Base-by-base conservation (phyloP, 805 yeast genomes). In the Barnettozyma siamensis region DNA sequence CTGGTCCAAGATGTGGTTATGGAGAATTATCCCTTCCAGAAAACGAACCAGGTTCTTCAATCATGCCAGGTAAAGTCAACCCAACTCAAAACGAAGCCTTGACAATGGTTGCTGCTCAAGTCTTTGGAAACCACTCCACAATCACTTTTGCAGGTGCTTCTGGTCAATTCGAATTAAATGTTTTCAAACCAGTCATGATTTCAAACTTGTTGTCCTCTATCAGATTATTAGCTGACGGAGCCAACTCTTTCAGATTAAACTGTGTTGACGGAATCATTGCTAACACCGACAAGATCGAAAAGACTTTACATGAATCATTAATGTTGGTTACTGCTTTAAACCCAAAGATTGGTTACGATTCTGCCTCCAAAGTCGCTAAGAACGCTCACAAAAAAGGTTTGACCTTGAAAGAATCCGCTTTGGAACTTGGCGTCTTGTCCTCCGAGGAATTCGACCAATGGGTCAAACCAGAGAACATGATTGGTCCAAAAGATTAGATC, bases 11-110 rank as follows among this genome's bases (percentile, higher is more conserved):
- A 73, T 93, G 99, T 70, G 99, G 99, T 49, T 93, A 93, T 70
- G 97, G 97, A 43, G 99, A 93, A 70, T 78, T 93, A 54, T 62
- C 88, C 21, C 73, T 93, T 55, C 99, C 99, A 49, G 98, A 91
- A 73, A 93, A 93, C 68, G 99, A 93, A 73, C 99, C 99, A 43
- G 99, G 99, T 61, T 88, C 97, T 45, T 88, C 97, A 23, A 93
- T 93, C 67, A 93, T 93, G 99, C 99, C 99, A 40, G 99, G 99
- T 64, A 93, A 93, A 73, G 97, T 93, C 49, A 93, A 93, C 77
- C 99, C 99, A 52, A 93, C 99, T 43, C 99, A 93, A 74, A 89
- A 89, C 67, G 99, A 93, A 76, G 99, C 99, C 41, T 72, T 93
- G 64, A 93, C 98, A 50, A 94, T 93, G 95, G 96, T 91, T 47